Percentiles rank a stretch among this genome's conserved stretches.
These are phyloP conservation scores for Colletotrichum siamense DNA, from an alignment of 2,329 filamentous ascomycete species.

Conservation along the genomic window DNA sequence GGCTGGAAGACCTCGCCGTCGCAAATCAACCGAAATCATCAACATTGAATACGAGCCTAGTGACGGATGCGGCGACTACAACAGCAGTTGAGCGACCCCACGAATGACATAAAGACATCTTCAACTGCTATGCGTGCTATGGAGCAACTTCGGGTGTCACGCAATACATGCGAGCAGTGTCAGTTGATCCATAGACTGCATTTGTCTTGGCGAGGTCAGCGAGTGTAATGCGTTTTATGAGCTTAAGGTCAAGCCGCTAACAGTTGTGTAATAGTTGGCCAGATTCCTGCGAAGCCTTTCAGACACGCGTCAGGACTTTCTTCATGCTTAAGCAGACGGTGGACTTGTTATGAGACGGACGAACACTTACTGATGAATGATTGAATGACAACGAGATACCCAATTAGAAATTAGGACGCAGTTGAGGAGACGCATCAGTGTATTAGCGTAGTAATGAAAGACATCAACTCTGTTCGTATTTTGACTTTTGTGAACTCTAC, in stretches of 20 bases:
- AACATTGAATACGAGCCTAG: neutral
- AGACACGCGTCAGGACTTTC: neutral
- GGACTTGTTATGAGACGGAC: neutral
- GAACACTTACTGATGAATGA: neutral
- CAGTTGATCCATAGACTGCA: neutral
- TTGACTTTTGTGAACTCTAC: neutral
- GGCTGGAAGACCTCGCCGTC: neutral
- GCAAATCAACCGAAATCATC: neutral
- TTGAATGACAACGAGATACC: neutral
- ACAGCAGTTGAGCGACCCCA: neutral
- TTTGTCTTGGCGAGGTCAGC: neutral
- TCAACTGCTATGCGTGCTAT: neutral
- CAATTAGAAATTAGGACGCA: neutral
- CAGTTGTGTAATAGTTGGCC: neutral
- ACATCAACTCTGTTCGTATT: neutral
- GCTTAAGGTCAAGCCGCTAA: neutral
- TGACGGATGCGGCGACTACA: neutral
- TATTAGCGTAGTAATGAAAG: neutral
- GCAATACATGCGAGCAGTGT: neutral
- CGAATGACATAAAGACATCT: neutral
- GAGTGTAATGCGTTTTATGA: neutral
- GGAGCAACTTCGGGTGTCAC: neutral
- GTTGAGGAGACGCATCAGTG: neutral
- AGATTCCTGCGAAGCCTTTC: neutral
- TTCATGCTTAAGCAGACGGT: neutral